A percentile compares a stretch with the other conserved stretches of the same genome.
Evolutionary conservation across 805 yeast genomes (phyloP).

Genomic region (Metschnikowia proteae): DNA sequence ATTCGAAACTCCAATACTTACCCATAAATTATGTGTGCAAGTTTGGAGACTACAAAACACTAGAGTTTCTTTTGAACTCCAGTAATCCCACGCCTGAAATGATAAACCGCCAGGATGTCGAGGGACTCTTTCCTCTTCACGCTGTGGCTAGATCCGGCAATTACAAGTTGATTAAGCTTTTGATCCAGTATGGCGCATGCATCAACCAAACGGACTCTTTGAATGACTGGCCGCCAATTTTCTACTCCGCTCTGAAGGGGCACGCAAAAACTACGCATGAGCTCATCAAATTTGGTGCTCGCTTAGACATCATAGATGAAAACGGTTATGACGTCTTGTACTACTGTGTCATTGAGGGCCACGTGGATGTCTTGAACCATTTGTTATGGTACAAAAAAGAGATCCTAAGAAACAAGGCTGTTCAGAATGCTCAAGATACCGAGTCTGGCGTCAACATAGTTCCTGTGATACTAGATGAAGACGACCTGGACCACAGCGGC

Average conservation of each 20-base stretch:
- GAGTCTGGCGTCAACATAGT: background rate
- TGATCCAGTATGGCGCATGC: conserved; percentile 66
- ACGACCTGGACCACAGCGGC: conserved; percentile 37
- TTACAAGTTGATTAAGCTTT: conserved; percentile 58
- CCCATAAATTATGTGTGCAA: conserved; percentile 88
- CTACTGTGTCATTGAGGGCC: conserved; percentile 94
- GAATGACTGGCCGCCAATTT: conserved; percentile 91
- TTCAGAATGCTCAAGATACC: background rate
- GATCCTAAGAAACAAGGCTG: conserved; percentile 3
- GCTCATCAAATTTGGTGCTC: conserved; percentile 71
- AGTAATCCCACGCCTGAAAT: conserved; percentile 22
- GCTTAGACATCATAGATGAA: conserved; percentile 64
- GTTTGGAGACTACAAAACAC: conserved; percentile 69
- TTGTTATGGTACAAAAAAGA: conserved; percentile 43
- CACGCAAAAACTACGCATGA: conserved; percentile 65
- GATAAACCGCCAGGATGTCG: conserved; percentile 66
- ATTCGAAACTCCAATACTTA: conserved; percentile 57
- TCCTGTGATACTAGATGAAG: conserved; percentile 22
- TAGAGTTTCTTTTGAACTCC: conserved; percentile 54
- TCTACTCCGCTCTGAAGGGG: conserved; percentile 87
- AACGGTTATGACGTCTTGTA: conserved; percentile 77
- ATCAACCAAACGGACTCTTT: conserved; percentile 78
- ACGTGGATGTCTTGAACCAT: conserved; percentile 72
- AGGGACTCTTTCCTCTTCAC: conserved; percentile 85
- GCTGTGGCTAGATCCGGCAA: conserved; percentile 85